These are phyloP conservation scores for Cladorrhinum sp. DNA, from an alignment of 2,329 filamentous ascomycete genomes.

Conservation along the genomic window DNA sequence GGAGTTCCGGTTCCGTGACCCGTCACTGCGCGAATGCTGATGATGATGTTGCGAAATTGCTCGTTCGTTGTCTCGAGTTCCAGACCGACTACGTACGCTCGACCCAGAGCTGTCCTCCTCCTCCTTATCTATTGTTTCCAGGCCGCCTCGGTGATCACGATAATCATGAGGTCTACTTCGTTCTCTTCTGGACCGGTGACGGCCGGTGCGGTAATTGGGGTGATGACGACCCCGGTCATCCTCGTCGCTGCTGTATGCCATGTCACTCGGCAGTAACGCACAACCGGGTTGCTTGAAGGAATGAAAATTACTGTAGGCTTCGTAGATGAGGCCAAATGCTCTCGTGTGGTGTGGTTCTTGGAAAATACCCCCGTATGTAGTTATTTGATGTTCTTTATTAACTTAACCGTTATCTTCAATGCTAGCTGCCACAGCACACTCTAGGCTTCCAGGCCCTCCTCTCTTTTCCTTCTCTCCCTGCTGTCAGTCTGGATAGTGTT, in stretches of 20 bases:
- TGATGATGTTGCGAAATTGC: neutral
- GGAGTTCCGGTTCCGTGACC: neutral
- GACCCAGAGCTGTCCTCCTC: neutral
- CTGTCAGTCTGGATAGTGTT: neutral
- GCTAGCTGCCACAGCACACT: neutral
- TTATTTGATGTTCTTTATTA: neutral
- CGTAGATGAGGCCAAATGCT: neutral
- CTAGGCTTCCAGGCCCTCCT: neutral
- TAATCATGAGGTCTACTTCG: too few species aligned
- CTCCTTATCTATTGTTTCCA: neutral
- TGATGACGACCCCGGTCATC: neutral
- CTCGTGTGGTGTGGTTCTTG: neutral
- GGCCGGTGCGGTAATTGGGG: neutral
- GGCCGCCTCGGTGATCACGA: neutral
- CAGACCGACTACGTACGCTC: neutral
- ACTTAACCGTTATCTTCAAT: neutral
- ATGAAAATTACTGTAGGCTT: neutral
- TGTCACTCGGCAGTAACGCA: neutral
- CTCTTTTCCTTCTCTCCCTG: neutral
- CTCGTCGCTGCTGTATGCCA: neutral
- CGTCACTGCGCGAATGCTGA: neutral
- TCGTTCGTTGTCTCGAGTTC: neutral
- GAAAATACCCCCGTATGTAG: neutral
- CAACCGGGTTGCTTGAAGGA: neutral
- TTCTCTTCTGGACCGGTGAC: neutral